phyloP scores from a whole-genome alignment of 805 yeast genomes.

The Candida incommunis region DNA sequence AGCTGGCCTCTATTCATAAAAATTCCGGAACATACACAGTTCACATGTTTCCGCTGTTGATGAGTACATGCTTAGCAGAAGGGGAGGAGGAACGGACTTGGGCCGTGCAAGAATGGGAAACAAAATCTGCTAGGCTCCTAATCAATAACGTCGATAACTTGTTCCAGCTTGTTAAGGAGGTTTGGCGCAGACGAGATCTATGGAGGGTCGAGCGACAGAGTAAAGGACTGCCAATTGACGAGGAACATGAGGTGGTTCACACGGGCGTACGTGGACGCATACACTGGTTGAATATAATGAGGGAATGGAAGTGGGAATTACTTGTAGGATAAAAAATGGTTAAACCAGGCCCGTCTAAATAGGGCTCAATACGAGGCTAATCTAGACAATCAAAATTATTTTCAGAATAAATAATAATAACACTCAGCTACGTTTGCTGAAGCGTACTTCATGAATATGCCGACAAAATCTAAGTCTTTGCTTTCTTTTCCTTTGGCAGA shows the following conservation, averaged over 20 bases:
- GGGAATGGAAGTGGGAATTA: slow-evolving; percentile 68
- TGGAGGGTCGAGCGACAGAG: slow-evolving; percentile 9
- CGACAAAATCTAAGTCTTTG: too few species aligned
- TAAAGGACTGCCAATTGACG: background rate
- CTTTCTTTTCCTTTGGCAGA: slow-evolving; percentile 2
- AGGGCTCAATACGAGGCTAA: too few species aligned
- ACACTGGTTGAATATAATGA: slow-evolving; percentile 63
- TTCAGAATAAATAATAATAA: too few species aligned
- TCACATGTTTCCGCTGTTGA: slow-evolving; percentile 51
- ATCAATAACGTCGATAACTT: slow-evolving; percentile 55
- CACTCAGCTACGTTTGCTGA: too few species aligned
- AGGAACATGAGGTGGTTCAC: slow-evolving; percentile 15
- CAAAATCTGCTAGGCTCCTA: slow-evolving; percentile 40
- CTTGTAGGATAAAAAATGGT: slow-evolving; percentile 32
- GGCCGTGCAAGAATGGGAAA: slow-evolving; percentile 45
- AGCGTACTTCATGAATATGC: too few species aligned
- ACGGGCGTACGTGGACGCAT: slow-evolving; percentile 33
- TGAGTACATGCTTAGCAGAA: slow-evolving; percentile 51
- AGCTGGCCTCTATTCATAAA: slow-evolving; percentile 49
- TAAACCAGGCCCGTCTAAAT: too few species aligned
- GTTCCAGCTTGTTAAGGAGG: slow-evolving; percentile 55
- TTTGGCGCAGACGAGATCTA: slow-evolving; percentile 51
- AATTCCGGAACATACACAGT: slow-evolving; percentile 40
- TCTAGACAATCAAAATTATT: too few species aligned
- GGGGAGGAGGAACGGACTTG: slow-evolving; percentile 43